These are phyloP conservation scores for Diacronema lutheri DNA, from an alignment of 78 protist genomes.

Conservation along the genomic window DNA sequence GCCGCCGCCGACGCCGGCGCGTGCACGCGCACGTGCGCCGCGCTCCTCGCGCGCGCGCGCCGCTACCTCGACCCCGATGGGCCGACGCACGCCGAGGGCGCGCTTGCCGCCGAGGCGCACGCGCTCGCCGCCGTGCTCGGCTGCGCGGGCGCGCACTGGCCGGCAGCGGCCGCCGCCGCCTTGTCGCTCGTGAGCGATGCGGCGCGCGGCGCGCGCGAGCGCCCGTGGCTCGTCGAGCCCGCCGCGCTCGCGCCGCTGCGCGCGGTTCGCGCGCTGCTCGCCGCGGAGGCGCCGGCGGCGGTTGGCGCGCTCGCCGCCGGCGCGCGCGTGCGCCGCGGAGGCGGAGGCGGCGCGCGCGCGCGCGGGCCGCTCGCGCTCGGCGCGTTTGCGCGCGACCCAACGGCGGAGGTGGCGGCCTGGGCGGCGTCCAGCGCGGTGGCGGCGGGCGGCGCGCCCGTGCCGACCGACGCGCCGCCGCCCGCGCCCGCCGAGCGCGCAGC, in stretches of 20 bases:
- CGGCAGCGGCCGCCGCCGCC: neutral
- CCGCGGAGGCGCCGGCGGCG: slow-evolving; percentile 38
- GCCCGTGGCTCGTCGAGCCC: neutral
- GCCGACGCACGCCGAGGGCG: no score
- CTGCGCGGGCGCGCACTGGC: neutral
- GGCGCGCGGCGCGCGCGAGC: neutral
- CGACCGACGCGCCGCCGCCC: no score
- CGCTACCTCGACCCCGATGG: no score
- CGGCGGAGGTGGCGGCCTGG: no score
- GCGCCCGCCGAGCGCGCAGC: no score
- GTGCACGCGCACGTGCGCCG: no score
- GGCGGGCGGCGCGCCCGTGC: no score
- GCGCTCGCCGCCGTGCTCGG: neutral
- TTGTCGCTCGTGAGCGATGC: neutral
- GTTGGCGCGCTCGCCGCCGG: neutral
- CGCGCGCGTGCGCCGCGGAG: neutral
- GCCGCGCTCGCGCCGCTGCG: neutral
- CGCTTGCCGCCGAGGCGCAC: no score
- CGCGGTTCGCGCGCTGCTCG: slow-evolving; percentile 33
- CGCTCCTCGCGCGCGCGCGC: no score
- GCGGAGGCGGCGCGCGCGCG: neutral
- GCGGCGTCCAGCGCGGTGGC: no score
- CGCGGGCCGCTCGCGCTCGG: neutral
- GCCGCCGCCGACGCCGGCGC: neutral
- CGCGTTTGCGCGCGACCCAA: no score